phyloP scores from a whole-genome alignment of 2,329 filamentous ascomycete species.

The Epichloe festucae region DNA sequence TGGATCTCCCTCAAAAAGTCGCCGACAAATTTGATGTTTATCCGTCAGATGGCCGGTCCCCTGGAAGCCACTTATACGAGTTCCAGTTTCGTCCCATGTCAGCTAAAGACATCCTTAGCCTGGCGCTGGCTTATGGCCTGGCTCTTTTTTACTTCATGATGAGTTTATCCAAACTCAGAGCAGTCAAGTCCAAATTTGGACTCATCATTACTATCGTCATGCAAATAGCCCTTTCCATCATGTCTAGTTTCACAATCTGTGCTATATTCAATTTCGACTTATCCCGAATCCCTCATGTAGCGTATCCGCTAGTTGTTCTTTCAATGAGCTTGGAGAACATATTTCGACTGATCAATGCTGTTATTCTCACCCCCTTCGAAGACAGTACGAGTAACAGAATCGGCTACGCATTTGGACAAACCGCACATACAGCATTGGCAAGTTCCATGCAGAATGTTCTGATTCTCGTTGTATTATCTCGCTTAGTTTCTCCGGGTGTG shows the following conservation, averaged over 20 bases:
- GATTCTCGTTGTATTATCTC: conserved; percentile 53
- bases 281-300: conserved; percentile 58
- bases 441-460: conserved; percentile 56
- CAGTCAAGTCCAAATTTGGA: conserved; percentile 63
- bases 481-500: conserved; percentile 55
- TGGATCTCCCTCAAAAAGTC: conserved; percentile 35
- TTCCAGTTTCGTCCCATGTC: conserved; percentile 69
- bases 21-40: conserved; percentile 51
- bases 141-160: conserved; percentile 54
- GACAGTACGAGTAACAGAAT: conserved; percentile 57
- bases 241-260: conserved; percentile 70
- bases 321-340: conserved; percentile 69
- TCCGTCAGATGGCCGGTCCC: conserved; percentile 41
- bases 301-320: conserved; percentile 65
- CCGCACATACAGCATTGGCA: conserved; percentile 55
- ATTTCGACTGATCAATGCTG: conserved; percentile 64
- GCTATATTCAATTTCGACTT: conserved; percentile 64
- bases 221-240: conserved; percentile 59
- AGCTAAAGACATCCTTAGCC: conserved; percentile 46
- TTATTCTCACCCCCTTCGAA: conserved; percentile 58
- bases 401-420: conserved; percentile 60
- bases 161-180: conserved; percentile 55
- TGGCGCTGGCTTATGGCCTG: conserved; percentile 52
- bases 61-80: conserved; percentile 54
- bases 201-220: conserved; percentile 56